Evolutionary conservation across 306 rosid species (phyloP).

Genomic region (Casuarina cunninghamiana): DNA sequence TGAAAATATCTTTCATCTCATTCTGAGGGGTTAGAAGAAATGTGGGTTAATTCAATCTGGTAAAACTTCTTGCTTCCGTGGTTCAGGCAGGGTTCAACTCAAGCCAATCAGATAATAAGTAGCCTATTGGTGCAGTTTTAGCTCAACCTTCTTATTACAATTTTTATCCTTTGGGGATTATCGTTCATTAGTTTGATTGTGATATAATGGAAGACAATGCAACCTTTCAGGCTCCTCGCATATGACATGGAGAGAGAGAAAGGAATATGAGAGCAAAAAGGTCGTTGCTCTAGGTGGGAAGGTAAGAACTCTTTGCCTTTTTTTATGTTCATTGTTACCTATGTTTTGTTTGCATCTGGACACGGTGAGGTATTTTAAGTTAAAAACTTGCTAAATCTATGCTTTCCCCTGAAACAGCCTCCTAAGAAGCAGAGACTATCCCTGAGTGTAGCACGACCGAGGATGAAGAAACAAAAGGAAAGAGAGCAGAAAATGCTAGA

Average conservation of each 20-base stretch:
- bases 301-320: conserved; percentile 41
- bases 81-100: neutral
- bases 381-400: neutral
- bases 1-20: neutral
- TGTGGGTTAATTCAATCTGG: neutral
- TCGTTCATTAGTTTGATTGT: conserved; percentile 6
- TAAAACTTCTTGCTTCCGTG: neutral
- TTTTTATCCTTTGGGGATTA: neutral
- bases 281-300: conserved; percentile 85
- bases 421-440: conserved; percentile 64
- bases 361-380: neutral
- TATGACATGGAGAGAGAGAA: conserved; percentile 86
- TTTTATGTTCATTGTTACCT: conserved; percentile 22
- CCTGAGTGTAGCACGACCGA: conserved; percentile 68
- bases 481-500: conserved; percentile 66
- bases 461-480: conserved; percentile 73
- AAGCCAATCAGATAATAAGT: neutral
- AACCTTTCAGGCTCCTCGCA: conserved; percentile 53
- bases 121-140: neutral
- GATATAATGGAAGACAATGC: conserved; percentile 20
- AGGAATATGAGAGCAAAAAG: conserved; percentile 63
- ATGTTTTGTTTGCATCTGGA: neutral
- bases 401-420: conserved; percentile 41
- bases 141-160: neutral
- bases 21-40: neutral